Evolutionary conservation across 371 early-diverging fungal genomes (phyloP).

Genomic region (Apophysomyces trapeziformis): DNA sequence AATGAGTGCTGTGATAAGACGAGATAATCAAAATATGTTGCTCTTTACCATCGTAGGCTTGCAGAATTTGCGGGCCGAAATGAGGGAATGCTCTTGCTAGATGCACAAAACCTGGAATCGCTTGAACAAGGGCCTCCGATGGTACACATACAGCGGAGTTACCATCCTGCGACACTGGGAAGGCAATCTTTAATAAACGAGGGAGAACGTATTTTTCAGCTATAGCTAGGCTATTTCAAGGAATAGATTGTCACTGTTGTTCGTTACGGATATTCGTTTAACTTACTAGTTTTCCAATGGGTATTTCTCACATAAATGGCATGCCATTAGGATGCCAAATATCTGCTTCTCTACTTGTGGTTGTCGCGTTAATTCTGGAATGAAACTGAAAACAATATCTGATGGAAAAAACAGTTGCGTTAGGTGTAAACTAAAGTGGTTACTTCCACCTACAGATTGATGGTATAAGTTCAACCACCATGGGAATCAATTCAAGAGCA

Average conservation of each 20-base stretch:
- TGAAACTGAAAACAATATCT: conserved; percentile 56
- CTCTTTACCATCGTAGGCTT: conserved; percentile 39
- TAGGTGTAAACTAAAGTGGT: neutral
- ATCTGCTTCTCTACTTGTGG: conserved; percentile 53
- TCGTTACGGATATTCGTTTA: neutral
- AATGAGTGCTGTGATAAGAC: no score
- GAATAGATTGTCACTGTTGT: neutral
- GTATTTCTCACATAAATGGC: conserved; percentile 53
- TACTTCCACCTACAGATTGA: conserved; percentile 46
- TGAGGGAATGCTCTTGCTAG: conserved; percentile 52
- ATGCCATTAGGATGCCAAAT: conserved; percentile 54
- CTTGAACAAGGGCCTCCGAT: conserved; percentile 45
- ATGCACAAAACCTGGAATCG: conserved; percentile 48
- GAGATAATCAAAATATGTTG: neutral
- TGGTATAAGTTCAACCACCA: conserved; percentile 57
- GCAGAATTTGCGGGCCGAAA: conserved; percentile 39
- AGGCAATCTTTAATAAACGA: conserved; percentile 44
- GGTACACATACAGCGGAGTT: conserved; percentile 32
- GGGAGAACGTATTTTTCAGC: conserved; percentile 47
- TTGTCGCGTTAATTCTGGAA: conserved; percentile 55
- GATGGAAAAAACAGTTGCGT: neutral
- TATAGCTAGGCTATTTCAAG: conserved; percentile 23
- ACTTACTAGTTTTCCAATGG: conserved; percentile 54
- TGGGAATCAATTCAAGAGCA: conserved; percentile 55
- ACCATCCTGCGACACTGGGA: conserved; percentile 25